phyloP scores from a whole-genome alignment of 2,329 filamentous ascomycete species.

The Microcera coccophila region DNA sequence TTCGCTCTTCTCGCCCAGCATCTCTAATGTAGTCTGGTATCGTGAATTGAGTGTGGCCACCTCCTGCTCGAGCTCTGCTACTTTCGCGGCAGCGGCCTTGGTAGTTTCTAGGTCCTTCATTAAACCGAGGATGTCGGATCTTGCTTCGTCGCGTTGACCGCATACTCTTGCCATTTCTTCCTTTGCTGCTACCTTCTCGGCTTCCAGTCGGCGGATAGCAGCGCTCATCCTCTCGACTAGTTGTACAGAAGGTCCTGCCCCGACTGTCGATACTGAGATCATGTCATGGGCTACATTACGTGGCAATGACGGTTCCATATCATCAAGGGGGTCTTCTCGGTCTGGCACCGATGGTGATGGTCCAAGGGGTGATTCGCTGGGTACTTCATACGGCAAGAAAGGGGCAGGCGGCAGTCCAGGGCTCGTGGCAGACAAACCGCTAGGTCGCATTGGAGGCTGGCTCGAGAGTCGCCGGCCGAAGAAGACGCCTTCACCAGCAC shows the following conservation, averaged over 20 bases:
- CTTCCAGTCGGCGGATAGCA: conserved; percentile 84
- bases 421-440: conserved; percentile 35
- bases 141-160: conserved; percentile 83
- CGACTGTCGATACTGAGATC: conserved; percentile 83
- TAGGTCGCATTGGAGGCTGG: conserved; percentile 43
- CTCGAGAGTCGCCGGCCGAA: conserved; percentile 48
- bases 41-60: conserved; percentile 66
- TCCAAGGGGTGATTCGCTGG: conserved; percentile 33
- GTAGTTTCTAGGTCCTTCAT: conserved; percentile 83
- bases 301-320: conserved; percentile 50
- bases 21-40: conserved; percentile 87
- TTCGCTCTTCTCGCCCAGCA: conserved; percentile 97
- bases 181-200: conserved; percentile 81
- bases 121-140: conserved; percentile 82
- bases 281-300: conserved; percentile 75
- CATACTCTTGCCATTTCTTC: conserved; percentile 80
- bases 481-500: conserved; percentile 36
- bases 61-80: conserved; percentile 63
- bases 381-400: conserved; percentile 46
- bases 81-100: conserved; percentile 54
- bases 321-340: conserved; percentile 52
- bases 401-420: conserved; percentile 38
- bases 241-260: conserved; percentile 87
- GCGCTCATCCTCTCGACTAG: conserved; percentile 95
- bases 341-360: conserved; percentile 39